Conservation (phyloP, 805 yeast genomes). For the Huiozyma naganishii region DNA sequence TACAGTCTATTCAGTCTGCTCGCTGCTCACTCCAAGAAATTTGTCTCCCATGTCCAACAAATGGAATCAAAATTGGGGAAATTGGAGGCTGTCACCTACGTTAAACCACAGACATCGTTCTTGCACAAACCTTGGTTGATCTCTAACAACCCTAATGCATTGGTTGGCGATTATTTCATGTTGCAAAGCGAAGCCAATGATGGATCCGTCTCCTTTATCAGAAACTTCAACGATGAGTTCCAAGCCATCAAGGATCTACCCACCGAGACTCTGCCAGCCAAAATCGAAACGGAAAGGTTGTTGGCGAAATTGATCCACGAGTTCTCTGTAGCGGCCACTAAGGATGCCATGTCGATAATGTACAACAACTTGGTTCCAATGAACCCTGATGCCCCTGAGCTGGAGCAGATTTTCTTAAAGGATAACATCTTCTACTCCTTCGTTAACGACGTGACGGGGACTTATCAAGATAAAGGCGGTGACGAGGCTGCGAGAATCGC, state of each 20-base stretch:
- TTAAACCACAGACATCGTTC: constrained; percentile 50
- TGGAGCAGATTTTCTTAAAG: constrained; percentile 57
- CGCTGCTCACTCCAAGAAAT: constrained; percentile 52
- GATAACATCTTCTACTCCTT: constrained; percentile 82
- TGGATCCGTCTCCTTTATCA: constrained; percentile 28
- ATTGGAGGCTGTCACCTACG: constrained; percentile 43
- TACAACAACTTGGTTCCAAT: constrained; percentile 66
- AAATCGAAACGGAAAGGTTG: constrained; percentile 65
- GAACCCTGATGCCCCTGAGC: constrained; percentile 63
- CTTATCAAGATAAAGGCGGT: constrained; percentile 60
- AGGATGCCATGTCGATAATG: constrained; percentile 68
- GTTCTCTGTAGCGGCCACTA: constrained; percentile 63
- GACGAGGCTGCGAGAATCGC: constrained; percentile 78
- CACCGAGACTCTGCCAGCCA: constrained; percentile 44
- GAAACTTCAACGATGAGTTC: constrained; percentile 87
- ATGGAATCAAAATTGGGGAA: constrained; percentile 38
- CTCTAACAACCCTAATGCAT: constrained; percentile 19
- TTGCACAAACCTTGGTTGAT: constrained; percentile 70
- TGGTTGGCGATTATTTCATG: constrained; percentile 46
- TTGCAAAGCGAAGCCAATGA: constrained; percentile 35
- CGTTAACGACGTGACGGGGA: constrained; percentile 51
- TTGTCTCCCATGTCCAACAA: constrained; percentile 39
- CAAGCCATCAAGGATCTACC: constrained; percentile 75
- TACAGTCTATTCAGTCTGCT: constrained; percentile 51
- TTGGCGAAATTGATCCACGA: constrained; percentile 62